phyloP scores from a whole-genome alignment of 169 alveolate species.

The Babesia ovata region DNA sequence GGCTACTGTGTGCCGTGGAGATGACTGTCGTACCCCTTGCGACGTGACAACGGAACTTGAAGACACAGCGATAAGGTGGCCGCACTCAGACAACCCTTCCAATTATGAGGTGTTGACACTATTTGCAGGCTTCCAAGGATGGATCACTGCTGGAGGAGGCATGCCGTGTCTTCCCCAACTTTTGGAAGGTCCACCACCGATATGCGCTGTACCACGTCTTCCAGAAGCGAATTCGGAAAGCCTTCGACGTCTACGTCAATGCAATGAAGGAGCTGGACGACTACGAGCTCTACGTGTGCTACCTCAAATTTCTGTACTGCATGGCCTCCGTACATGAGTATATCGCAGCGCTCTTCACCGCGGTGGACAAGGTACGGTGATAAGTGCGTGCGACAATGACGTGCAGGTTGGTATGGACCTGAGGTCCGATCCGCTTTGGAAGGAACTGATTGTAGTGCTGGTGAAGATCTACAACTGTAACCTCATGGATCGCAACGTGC shows the following conservation, averaged over 20 bases:
- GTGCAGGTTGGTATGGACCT: slow-evolving; percentile 73
- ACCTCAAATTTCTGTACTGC: slow-evolving; percentile 73
- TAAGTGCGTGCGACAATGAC: too few species aligned
- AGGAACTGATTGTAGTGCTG: slow-evolving; percentile 65
- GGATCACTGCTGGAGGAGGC: slow-evolving; percentile 53
- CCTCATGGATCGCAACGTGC: slow-evolving; percentile 55
- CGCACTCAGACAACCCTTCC: not conserved
- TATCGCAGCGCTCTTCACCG: slow-evolving; percentile 69
- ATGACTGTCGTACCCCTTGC: not conserved
- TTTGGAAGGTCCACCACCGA: slow-evolving; percentile 64
- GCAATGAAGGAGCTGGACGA: slow-evolving; percentile 41
- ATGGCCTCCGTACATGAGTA: slow-evolving; percentile 80
- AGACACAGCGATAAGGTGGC: too few species aligned
- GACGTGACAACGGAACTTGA: not conserved
- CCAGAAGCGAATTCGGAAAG: slow-evolving; percentile 29
- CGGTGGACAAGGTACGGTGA: slow-evolving; percentile 51
- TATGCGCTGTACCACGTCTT: slow-evolving; percentile 56
- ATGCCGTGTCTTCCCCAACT: slow-evolving; percentile 49
- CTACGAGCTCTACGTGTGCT: slow-evolving; percentile 46
- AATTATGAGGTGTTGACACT: not conserved
- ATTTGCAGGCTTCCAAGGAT: slow-evolving; percentile 33
- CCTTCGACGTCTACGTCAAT: slow-evolving; percentile 46
- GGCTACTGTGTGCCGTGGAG: not conserved
- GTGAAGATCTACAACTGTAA: slow-evolving; percentile 76
- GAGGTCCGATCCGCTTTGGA: slow-evolving; percentile 76